A percentile compares a stretch with the other conserved stretches of the same genome.
Conservation (phyloP, 177 flowering plant genomes). For the Vitis hybrid region DNA sequence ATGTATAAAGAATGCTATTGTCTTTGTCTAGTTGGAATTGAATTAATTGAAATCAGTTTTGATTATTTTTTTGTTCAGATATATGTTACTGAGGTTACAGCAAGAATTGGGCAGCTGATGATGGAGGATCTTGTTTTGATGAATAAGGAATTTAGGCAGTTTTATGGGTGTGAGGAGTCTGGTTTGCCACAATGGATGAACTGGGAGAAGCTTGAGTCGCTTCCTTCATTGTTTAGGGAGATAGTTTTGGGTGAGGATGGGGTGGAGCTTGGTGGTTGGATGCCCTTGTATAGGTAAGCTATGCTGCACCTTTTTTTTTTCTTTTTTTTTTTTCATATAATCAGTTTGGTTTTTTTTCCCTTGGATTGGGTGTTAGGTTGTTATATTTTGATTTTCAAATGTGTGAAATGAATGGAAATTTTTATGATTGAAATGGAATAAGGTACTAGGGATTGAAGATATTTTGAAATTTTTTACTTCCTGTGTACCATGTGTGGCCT, state of each 20-base stretch:
- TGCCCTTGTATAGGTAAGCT: slow-evolving; percentile 74
- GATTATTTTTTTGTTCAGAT: slow-evolving; percentile 37
- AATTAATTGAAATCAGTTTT: neutral
- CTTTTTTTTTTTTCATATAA: neutral
- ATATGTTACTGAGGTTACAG: slow-evolving; percentile 76
- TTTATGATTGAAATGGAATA: too few species aligned
- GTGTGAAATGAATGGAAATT: too few species aligned
- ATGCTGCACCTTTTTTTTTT: neutral
- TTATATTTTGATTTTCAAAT: too few species aligned
- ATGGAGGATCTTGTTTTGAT: slow-evolving; percentile 89
- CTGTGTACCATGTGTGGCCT: too few species aligned
- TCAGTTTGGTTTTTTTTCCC: neutral
- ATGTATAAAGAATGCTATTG: too few species aligned
- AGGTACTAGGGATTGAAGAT: too few species aligned
- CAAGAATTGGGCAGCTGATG: slow-evolving; percentile 73
- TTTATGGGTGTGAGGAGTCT: slow-evolving; percentile 67
- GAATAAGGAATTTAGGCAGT: slow-evolving; percentile 71
- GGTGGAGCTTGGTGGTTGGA: slow-evolving; percentile 69
- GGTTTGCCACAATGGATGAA: slow-evolving; percentile 68
- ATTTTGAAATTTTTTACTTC: too few species aligned
- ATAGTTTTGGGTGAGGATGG: slow-evolving; percentile 53
- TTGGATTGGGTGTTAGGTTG: too few species aligned
- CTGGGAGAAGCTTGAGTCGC: slow-evolving; percentile 64
- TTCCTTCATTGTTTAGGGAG: slow-evolving; percentile 50
- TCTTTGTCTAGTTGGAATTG: too few species aligned